These are phyloP conservation scores for Botrytis paeoniae DNA, from an alignment of 2,329 filamentous ascomycete species.

Conservation along the genomic window DNA sequence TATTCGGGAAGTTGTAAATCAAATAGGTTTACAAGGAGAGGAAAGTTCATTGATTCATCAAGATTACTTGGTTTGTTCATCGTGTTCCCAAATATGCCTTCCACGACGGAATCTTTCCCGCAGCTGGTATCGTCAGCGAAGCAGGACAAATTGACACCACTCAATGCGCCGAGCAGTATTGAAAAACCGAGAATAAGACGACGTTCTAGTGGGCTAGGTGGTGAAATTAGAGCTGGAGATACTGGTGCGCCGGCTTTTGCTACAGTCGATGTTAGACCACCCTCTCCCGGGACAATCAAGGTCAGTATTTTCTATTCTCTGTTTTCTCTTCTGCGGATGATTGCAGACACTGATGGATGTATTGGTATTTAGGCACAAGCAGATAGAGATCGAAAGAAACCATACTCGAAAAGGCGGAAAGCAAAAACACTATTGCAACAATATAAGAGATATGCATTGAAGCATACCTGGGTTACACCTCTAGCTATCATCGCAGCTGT, in stretches of 20 bases:
- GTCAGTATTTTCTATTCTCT: conserved; percentile 20
- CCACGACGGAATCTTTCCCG: conserved; percentile 23
- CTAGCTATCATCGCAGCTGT: conserved; percentile 63
- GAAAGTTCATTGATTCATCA: neutral
- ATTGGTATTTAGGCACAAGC: conserved; percentile 26
- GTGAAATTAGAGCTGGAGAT: conserved; percentile 50
- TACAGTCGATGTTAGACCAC: conserved; percentile 40
- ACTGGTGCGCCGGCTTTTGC: conserved; percentile 50
- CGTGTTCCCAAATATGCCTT: conserved; percentile 15
- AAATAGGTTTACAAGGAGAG: neutral
- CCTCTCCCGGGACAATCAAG: conserved; percentile 31
- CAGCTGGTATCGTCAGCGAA: conserved; percentile 15
- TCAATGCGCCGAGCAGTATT: conserved; percentile 20
- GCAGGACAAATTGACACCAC: conserved; percentile 14
- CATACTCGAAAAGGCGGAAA: conserved; percentile 38
- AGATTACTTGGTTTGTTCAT: neutral
- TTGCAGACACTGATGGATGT: neutral
- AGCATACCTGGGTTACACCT: conserved; percentile 62
- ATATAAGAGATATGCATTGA: conserved; percentile 44
- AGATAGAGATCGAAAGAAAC: conserved; percentile 36
- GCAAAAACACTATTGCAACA: conserved; percentile 46
- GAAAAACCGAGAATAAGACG: conserved; percentile 39
- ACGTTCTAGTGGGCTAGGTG: conserved; percentile 48
- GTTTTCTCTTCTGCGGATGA: neutral
- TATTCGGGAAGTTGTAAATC: neutral